A percentile compares a stretch with the other conserved stretches of the same genome.
Conservation (phyloP, 306 rosid genomes). For the Ceratonia siliqua region DNA sequence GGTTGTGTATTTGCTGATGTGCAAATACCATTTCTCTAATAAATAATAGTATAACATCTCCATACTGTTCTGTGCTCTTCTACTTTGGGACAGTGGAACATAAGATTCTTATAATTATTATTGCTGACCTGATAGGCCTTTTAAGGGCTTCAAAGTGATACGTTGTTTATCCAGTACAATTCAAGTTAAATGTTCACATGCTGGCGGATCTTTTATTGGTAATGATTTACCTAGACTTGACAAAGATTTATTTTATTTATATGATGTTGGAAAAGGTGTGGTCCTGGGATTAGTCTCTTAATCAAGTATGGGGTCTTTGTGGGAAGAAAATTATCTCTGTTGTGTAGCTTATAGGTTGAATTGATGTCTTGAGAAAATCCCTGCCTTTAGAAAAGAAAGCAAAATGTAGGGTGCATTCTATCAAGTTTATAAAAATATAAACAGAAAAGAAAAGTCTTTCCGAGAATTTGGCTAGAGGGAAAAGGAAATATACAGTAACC, state of each 20-base stretch:
- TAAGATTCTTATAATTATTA: no score
- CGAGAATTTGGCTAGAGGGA: no score
- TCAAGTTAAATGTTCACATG: not conserved
- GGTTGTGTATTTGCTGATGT: no score
- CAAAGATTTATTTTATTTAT: not conserved
- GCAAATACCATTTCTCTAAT: no score
- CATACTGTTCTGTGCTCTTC: no score
- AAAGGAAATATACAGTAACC: not conserved
- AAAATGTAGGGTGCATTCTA: not conserved
- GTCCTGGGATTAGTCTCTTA: not conserved
- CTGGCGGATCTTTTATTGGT: not conserved
- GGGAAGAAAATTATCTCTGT: not conserved
- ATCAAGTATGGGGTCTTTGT: not conserved
- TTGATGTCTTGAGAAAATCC: not conserved
- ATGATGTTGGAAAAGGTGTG: not conserved
- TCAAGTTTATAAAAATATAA: no score
- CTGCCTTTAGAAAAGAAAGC: not conserved
- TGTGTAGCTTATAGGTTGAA: not conserved
- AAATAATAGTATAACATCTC: no score
- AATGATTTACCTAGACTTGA: not conserved
- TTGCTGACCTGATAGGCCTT: no score
- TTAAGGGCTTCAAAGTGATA: no score
- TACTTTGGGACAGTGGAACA: no score
- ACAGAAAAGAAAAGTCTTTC: no score
- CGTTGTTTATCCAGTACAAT: no score